Conservation (phyloP, 495 filamentous ascomycete genomes). For the Hyphodiscus hymeniophilus region DNA sequence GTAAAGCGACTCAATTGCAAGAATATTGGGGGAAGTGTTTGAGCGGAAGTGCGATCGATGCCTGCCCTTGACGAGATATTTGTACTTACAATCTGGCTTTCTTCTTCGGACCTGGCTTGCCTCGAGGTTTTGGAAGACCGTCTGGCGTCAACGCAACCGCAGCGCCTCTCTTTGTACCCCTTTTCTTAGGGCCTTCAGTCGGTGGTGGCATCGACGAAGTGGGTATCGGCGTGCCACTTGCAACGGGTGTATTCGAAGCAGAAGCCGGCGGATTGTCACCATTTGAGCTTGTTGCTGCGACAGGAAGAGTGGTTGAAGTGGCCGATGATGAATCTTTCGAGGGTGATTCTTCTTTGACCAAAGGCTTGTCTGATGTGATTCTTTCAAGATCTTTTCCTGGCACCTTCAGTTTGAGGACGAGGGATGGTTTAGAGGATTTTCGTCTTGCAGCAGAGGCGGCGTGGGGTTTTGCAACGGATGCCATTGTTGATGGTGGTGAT, state of each 20-base stretch:
- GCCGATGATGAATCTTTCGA: slow-evolving; percentile 26
- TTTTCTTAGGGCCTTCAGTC: slow-evolving; percentile 48
- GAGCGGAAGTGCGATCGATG: not conserved
- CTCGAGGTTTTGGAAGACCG: slow-evolving; percentile 50
- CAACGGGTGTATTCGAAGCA: slow-evolving; percentile 41
- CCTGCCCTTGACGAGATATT: not conserved
- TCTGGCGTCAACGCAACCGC: slow-evolving; percentile 45
- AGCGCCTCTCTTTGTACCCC: slow-evolving; percentile 50
- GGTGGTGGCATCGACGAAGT: slow-evolving; percentile 40
- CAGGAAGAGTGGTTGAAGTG: slow-evolving; percentile 12
- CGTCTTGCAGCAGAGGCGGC: slow-evolving; percentile 15
- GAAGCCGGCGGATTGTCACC: slow-evolving; percentile 43
- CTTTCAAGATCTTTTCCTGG: slow-evolving; percentile 35
- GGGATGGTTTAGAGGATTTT: slow-evolving; percentile 26
- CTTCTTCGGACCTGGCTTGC: slow-evolving; percentile 94
- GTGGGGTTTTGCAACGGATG: slow-evolving; percentile 20
- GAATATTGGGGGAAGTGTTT: not conserved
- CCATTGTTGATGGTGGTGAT: slow-evolving; percentile 22
- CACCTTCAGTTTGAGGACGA: slow-evolving; percentile 46
- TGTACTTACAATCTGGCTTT: slow-evolving; percentile 79
- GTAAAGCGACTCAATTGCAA: not conserved
- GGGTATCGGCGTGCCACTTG: slow-evolving; percentile 46
- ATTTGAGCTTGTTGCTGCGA: slow-evolving; percentile 29
- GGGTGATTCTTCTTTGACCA: slow-evolving; percentile 31
- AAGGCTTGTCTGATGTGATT: slow-evolving; percentile 32